Conservation (phyloP, 208 protist species). For the Angomonas deanei region DNA sequence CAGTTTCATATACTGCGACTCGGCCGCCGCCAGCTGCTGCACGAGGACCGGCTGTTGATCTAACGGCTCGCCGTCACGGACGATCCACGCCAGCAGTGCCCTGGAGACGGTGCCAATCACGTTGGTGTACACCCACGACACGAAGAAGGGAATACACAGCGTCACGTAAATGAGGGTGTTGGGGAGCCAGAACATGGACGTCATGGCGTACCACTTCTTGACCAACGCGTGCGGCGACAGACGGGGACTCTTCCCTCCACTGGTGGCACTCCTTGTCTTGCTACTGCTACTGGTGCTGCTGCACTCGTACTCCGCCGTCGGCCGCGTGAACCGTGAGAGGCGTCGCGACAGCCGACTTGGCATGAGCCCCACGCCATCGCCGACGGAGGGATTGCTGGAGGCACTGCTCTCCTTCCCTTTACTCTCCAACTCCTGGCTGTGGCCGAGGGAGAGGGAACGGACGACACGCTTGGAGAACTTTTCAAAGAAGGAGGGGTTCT, state of each 20-base stretch:
- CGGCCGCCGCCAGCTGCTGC: background rate
- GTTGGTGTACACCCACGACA: background rate
- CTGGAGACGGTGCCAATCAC: background rate
- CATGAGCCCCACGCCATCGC: background rate
- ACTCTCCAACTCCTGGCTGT: too few species aligned
- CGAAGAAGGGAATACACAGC: background rate
- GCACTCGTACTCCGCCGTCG: background rate
- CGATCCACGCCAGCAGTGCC: background rate
- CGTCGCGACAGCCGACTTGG: background rate
- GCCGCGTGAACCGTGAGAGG: background rate
- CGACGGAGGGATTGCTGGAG: background rate
- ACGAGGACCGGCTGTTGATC: background rate
- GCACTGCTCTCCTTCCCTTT: background rate
- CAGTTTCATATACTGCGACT: background rate
- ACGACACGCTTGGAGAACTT: background rate
- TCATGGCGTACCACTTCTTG: background rate
- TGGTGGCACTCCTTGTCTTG: background rate
- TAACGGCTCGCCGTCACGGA: background rate
- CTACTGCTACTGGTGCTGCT: background rate
- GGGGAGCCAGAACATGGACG: background rate
- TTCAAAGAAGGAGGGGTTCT: background rate
- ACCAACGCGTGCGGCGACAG: too few species aligned
- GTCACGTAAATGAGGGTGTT: background rate
- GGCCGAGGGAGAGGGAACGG: background rate
- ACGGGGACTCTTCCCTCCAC: background rate